Evolutionary conservation across 208 protist genomes (phyloP), one percentile per base, ranked within the genome.

Genomic region (Trypanosoma brucei): DNA sequence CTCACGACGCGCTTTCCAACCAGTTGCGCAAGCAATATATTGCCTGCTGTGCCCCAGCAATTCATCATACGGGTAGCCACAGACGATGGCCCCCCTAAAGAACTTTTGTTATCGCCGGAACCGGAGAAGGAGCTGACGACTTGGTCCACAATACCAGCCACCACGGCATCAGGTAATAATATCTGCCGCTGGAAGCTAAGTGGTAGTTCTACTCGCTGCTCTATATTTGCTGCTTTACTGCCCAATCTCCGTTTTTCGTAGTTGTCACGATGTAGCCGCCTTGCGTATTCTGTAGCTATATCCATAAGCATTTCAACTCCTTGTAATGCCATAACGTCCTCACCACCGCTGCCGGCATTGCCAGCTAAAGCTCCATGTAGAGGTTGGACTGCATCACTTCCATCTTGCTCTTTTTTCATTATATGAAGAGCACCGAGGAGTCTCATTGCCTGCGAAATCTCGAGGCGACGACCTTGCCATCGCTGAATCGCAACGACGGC

Each of bases 241-340:
- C 22, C 22, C 22, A 22, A 22, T 22, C 22, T 22, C 22, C 22
- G 22, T 22, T 22, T 22, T 22, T 22, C 22, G 22, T 22, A 65
- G 72, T 88, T 91, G 53, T 84, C 81, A 1, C 31, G 9, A 2
- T 56, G 59, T 31, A 86, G 62, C 5, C 59, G 59, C 6, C 30
- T 51, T 30, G 60, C 78, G 61, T 88, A 88, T 13, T 14, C 45
- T 3, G 55, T 33, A 0, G 51, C 68, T 2, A 70, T 40, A 9
- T 62, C 72, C 11, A 75, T 34, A 22, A 82, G 40, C 46, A 55
- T 36, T 44, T 50, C 31, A 55, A 67, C 30, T 50, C 73, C 52
- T 9, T 34, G 7, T 2, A 22, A 3, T 30, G 40, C 3, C 2
- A 34, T 31, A 37, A 13, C 62, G 31, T n/a, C 37, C 40, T 6